Percentiles rank a stretch among this genome's conserved stretches.
Evolutionary conservation across 2,329 filamentous ascomycete species (phyloP).

Genomic region (Penicillium palitans): DNA sequence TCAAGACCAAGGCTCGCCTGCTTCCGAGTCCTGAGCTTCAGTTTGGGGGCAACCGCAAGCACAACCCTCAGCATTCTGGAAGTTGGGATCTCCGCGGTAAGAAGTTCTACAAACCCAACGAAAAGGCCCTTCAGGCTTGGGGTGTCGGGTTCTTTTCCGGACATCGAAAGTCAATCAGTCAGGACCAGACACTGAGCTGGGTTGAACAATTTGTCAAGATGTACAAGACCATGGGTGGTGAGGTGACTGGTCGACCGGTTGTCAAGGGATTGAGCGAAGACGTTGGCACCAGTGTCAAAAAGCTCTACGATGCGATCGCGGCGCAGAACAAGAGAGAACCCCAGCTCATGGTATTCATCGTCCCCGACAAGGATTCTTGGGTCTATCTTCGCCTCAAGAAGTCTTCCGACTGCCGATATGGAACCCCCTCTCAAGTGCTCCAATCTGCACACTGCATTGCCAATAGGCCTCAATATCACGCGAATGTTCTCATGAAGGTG

Average conservation of each 20-base stretch:
- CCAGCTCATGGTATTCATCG: constrained; percentile 76
- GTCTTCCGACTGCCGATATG: constrained; percentile 79
- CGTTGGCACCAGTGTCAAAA: constrained; percentile 55
- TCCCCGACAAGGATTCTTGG: constrained; percentile 68
- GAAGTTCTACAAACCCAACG: constrained; percentile 70
- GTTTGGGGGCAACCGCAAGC: constrained; percentile 58
- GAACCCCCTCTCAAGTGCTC: constrained; percentile 81
- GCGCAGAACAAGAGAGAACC: constrained; percentile 53
- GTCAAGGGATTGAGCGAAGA: constrained; percentile 46
- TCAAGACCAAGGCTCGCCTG: constrained; percentile 68
- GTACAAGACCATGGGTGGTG: constrained; percentile 63
- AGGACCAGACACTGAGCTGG: constrained; percentile 53
- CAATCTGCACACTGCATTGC: constrained; percentile 68
- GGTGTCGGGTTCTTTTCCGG: constrained; percentile 67
- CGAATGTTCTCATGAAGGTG: constrained; percentile 94
- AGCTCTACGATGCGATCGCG: constrained; percentile 53
- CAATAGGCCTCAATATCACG: constrained; percentile 78
- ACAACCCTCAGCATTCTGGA: constrained; percentile 66
- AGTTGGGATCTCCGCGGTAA: constrained; percentile 86
- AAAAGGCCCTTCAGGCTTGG: constrained; percentile 67
- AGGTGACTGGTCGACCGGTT: constrained; percentile 49
- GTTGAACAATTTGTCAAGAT: constrained; percentile 61
- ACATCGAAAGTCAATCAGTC: constrained; percentile 51
- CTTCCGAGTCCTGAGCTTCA: constrained; percentile 69
- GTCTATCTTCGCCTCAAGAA: constrained; percentile 87